Percentiles rank a stretch among this genome's conserved stretches.
These are phyloP conservation scores for Lineolata rhizophorae DNA, from an alignment of 495 filamentous ascomycete genomes.

Conservation along the genomic window DNA sequence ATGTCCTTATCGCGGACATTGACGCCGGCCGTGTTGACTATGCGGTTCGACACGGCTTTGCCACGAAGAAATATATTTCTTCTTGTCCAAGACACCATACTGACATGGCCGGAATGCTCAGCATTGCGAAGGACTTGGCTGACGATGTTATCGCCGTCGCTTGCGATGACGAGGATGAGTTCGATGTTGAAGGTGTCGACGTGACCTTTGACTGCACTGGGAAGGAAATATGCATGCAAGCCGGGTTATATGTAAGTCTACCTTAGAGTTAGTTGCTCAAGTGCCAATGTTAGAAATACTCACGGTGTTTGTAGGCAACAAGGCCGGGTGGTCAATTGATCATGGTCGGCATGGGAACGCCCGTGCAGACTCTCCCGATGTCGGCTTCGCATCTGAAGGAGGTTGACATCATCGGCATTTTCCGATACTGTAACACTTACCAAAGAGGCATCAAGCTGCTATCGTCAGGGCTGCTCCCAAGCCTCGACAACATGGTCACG, in stretches of 20 bases:
- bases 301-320: conserved; percentile 12
- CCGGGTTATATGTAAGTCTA: conserved; percentile 13
- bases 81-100: too few species aligned
- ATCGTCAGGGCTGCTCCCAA: conserved; percentile 10
- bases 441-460: conserved; percentile 14
- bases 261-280: too few species aligned
- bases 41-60: conserved; percentile 12
- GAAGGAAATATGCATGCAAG: conserved; percentile 16
- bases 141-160: conserved; percentile 9
- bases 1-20: conserved; percentile 15
- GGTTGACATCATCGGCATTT: conserved; percentile 15
- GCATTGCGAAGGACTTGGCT: conserved; percentile 10
- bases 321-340: conserved; percentile 13
- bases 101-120: conserved; percentile 7
- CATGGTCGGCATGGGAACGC: conserved; percentile 17
- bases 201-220: conserved; percentile 17
- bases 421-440: conserved; percentile 16
- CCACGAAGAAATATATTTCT: conserved; percentile 9
- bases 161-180: conserved; percentile 9
- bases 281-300: not conserved
- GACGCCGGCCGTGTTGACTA: conserved; percentile 13
- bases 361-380: conserved; percentile 15
- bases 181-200: conserved; percentile 12
- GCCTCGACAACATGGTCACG: conserved; percentile 14
- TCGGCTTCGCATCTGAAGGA: conserved; percentile 14